A percentile compares a stretch with the other conserved stretches of the same genome.
These are phyloP conservation scores for Termitomyces sp. DNA, from an alignment of 768 basidiomycete genomes.

Conservation along the genomic window DNA sequence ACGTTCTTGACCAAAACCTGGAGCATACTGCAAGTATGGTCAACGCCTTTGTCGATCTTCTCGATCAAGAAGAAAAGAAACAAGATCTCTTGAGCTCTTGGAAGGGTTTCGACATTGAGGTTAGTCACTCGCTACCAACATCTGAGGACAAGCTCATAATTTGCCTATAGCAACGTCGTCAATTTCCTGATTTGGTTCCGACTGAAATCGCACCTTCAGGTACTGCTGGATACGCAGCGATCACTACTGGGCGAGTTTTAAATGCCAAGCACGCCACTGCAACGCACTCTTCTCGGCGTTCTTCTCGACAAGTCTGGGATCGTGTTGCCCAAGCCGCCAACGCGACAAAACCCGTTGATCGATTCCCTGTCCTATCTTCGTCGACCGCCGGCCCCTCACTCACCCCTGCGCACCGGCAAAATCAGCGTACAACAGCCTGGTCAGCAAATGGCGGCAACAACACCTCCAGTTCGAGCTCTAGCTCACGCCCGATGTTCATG, in stretches of 20 bases:
- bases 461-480: slow-evolving; percentile 10
- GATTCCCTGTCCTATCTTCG: slow-evolving; percentile 28
- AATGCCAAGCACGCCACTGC: slow-evolving; percentile 77
- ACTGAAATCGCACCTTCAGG: slow-evolving; percentile 35
- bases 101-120: slow-evolving; percentile 83
- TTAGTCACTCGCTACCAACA: slow-evolving; percentile 21
- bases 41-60: slow-evolving; percentile 66
- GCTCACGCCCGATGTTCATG: slow-evolving; percentile 14
- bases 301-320: slow-evolving; percentile 74
- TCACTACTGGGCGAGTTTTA: slow-evolving; percentile 76
- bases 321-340: slow-evolving; percentile 81
- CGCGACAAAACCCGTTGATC: slow-evolving; percentile 20
- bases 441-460: slow-evolving; percentile 28
- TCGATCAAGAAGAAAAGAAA: slow-evolving; percentile 82
- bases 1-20: slow-evolving; percentile 30
- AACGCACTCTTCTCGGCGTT: slow-evolving; percentile 46
- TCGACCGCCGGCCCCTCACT: slow-evolving; percentile 9
- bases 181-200: slow-evolving; percentile 76
- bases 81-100: slow-evolving; percentile 67
- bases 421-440: slow-evolving; percentile 60
- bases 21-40: slow-evolving; percentile 75
- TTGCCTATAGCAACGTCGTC: slow-evolving; percentile 64
- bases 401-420: slow-evolving; percentile 33
- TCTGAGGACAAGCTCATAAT: neutral
- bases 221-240: slow-evolving; percentile 62